Evolutionary conservation across 2,329 filamentous ascomycete genomes (phyloP).

Genomic region (Sphaerostilbella broomeana): DNA sequence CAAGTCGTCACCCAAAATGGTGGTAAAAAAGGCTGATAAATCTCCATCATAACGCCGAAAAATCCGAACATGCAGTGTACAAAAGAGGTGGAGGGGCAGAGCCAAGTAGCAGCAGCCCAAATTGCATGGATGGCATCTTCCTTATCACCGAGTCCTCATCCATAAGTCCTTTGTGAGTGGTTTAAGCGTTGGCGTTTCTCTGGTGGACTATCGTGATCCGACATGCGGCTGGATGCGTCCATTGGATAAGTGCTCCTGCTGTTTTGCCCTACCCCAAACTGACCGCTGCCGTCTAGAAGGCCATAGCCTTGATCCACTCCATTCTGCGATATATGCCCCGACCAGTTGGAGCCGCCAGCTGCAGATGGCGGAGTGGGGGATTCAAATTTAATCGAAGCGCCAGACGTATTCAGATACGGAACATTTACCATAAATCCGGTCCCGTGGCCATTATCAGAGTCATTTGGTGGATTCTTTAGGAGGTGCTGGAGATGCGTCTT

Average conservation of each 20-base stretch:
- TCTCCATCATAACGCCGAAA: no score
- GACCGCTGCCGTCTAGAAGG: slow-evolving; percentile 36
- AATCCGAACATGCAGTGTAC: no score
- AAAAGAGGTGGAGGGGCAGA: no score
- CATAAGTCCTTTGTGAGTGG: slow-evolving; percentile 35
- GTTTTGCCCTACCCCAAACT: slow-evolving; percentile 23
- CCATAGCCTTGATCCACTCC: slow-evolving; percentile 42
- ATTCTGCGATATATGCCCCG: slow-evolving; percentile 43
- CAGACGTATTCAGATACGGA: slow-evolving; percentile 30
- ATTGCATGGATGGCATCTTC: no score
- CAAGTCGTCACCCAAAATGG: no score
- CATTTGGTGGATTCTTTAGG: slow-evolving; percentile 57
- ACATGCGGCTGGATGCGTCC: slow-evolving; percentile 26
- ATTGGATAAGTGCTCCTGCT: slow-evolving; percentile 15
- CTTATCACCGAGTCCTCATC: no score
- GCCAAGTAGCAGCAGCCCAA: no score
- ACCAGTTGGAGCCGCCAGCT: slow-evolving; percentile 42
- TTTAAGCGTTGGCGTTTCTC: slow-evolving; percentile 50
- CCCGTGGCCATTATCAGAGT: slow-evolving; percentile 32
- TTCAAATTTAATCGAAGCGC: slow-evolving; percentile 42
- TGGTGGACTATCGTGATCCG: slow-evolving; percentile 37
- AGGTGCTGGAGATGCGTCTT: slow-evolving; percentile 84
- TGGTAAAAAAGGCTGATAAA: no score
- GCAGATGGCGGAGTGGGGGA: slow-evolving; percentile 49
- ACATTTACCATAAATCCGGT: slow-evolving; percentile 27